These are phyloP conservation scores for Vinca minor DNA, from an alignment of 257 asterid genomes.

Conservation along the genomic window DNA sequence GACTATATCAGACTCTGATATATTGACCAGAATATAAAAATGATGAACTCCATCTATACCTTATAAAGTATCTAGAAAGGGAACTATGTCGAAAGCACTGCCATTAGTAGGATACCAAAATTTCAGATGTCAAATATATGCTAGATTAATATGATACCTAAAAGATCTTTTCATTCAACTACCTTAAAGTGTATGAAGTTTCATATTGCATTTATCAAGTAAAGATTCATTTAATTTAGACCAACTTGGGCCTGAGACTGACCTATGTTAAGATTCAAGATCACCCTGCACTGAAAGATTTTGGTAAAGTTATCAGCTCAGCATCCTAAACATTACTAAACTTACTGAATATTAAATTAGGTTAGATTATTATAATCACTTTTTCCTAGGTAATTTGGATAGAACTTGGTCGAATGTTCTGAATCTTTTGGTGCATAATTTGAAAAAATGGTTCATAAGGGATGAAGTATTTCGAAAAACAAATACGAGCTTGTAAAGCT, in stretches of 20 bases:
- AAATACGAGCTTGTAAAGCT: too few relatives aligned
- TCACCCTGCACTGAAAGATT: not conserved
- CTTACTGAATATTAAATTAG: too few relatives aligned
- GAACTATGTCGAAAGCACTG: not conserved
- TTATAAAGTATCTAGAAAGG: not conserved
- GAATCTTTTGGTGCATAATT: too few relatives aligned
- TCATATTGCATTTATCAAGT: not conserved
- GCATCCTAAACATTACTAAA: conserved; percentile 1
- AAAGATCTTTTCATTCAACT: not conserved
- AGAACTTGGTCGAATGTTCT: too few relatives aligned
- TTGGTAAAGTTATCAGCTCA: not conserved
- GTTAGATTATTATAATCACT: too few relatives aligned
- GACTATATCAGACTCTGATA: not conserved
- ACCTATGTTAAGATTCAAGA: too few relatives aligned
- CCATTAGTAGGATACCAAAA: not conserved
- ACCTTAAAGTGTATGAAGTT: not conserved
- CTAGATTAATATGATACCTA: not conserved
- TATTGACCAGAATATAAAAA: not conserved
- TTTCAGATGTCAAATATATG: not conserved
- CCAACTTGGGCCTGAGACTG: not conserved
- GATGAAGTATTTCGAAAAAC: too few relatives aligned
- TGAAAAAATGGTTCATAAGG: too few relatives aligned
- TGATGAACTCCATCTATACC: not conserved
- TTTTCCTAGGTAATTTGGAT: too few relatives aligned
- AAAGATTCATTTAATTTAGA: not conserved